phyloP scores from a whole-genome alignment of 1,284 basidiomycete genomes.

The Trichosporon coremiiforme region DNA sequence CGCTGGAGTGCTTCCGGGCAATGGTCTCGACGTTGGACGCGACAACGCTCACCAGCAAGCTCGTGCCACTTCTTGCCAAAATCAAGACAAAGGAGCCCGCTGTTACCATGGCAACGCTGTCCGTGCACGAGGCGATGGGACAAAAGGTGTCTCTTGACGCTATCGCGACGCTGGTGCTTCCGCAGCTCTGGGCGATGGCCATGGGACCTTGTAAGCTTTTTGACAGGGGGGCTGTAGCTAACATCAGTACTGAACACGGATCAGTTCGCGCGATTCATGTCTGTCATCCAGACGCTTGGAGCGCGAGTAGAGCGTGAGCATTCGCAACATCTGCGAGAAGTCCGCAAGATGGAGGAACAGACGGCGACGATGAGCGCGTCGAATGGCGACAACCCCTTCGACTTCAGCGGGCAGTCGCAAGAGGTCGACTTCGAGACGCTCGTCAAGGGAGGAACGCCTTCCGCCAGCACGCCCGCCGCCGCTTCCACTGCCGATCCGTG shows the following conservation, averaged over 20 bases:
- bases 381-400: constrained; percentile 34
- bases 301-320: constrained; percentile 56
- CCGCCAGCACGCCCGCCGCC: background rate
- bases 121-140: constrained; percentile 95
- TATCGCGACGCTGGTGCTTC: constrained; percentile 87
- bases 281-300: constrained; percentile 55
- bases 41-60: constrained; percentile 85
- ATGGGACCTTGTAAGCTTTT: constrained; percentile 79
- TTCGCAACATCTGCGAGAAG: constrained; percentile 54
- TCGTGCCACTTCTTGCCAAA: constrained; percentile 89
- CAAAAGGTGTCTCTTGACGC: constrained; percentile 92
- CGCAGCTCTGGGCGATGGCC: constrained; percentile 93
- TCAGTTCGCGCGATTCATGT: constrained; percentile 91
- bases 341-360: constrained; percentile 53
- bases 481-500: constrained; percentile 42
- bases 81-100: constrained; percentile 94
- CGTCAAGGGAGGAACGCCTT: constrained; percentile 41
- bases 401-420: constrained; percentile 36
- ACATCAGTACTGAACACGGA: constrained; percentile 75
- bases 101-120: constrained; percentile 91
- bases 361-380: constrained; percentile 35
- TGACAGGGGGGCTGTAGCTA: background rate
- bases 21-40: constrained; percentile 96
- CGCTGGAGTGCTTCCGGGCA: constrained; percentile 80
- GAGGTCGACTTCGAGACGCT: constrained; percentile 57